Evolutionary conservation across 106 monocot species (phyloP).

Genomic region (Phalaenopsis aphrodite): DNA sequence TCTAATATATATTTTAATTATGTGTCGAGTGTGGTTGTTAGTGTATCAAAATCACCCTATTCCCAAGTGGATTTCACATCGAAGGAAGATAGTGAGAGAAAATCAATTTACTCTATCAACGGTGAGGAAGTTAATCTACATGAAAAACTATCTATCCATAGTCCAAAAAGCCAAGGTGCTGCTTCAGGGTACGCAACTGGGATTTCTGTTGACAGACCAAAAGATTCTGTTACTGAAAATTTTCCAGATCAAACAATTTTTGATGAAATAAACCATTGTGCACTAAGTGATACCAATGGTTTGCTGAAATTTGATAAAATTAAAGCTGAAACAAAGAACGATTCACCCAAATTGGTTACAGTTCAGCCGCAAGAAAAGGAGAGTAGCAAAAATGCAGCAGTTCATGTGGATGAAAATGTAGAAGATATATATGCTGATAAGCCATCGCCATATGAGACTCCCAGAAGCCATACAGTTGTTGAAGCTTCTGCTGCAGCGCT

Average conservation of each 20-base stretch:
- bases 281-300: not conserved
- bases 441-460: constrained; percentile 50
- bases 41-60: constrained; percentile 15
- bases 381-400: constrained; percentile 1
- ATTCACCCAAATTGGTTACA: not conserved
- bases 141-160: not conserved
- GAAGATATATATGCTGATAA: constrained; percentile 9
- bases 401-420: constrained; percentile 23
- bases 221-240: not conserved
- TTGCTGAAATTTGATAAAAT: constrained; percentile 4
- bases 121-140: not conserved
- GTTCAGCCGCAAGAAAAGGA: constrained; percentile 1
- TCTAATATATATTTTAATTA: constrained; percentile 16
- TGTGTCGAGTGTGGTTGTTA: constrained; percentile 13
- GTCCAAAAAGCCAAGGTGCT: not conserved
- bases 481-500: constrained; percentile 49
- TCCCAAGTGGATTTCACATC: not conserved
- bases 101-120: not conserved
- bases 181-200: not conserved
- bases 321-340: constrained; percentile 17
- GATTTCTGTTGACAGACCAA: too few relatives aligned
- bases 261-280: not conserved
- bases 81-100: not conserved
- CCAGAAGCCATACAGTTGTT: constrained; percentile 37
- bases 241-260: not conserved